Conservation (phyloP, 2,329 filamentous ascomycete genomes). For the Trichoderma semiorbis region DNA sequence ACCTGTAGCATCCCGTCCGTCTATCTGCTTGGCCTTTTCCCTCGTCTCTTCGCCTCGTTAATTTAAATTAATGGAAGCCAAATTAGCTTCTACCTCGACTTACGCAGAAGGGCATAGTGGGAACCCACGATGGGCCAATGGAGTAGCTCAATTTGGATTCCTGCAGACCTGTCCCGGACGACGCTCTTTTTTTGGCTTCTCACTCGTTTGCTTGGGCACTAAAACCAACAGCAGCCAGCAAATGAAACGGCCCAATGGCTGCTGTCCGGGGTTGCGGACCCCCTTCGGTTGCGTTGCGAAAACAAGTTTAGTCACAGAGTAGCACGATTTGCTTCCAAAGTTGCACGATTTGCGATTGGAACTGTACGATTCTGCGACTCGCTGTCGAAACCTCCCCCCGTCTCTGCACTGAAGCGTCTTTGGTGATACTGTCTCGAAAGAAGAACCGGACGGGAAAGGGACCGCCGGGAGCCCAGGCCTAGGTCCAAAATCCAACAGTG, state of each 20-base stretch:
- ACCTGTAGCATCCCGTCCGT: neutral
- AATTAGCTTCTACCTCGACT: neutral
- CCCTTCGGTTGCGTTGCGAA: constrained; percentile 12
- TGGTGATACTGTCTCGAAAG: neutral
- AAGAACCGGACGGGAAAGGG: neutral
- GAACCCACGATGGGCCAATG: neutral
- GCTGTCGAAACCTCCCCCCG: neutral
- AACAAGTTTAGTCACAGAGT: constrained; percentile 1
- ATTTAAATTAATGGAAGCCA: neutral
- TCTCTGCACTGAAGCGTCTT: neutral
- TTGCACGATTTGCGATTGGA: neutral
- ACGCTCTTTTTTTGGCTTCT: neutral
- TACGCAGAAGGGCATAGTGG: constrained; percentile 4
- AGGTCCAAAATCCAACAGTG: neutral
- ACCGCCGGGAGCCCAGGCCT: neutral
- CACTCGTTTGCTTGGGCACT: neutral
- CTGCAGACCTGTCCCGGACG: constrained; percentile 4
- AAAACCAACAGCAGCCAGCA: neutral
- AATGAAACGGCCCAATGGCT: constrained; percentile 12
- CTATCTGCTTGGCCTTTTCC: neutral
- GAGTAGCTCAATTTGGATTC: neutral
- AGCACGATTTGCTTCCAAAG: neutral
- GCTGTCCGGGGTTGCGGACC: constrained; percentile 5
- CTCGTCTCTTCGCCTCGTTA: neutral
- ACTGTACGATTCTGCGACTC: neutral